Evolutionary conservation across 2,329 filamentous ascomycete genomes (phyloP).

Genomic region (Aureobasidium pullulans): DNA sequence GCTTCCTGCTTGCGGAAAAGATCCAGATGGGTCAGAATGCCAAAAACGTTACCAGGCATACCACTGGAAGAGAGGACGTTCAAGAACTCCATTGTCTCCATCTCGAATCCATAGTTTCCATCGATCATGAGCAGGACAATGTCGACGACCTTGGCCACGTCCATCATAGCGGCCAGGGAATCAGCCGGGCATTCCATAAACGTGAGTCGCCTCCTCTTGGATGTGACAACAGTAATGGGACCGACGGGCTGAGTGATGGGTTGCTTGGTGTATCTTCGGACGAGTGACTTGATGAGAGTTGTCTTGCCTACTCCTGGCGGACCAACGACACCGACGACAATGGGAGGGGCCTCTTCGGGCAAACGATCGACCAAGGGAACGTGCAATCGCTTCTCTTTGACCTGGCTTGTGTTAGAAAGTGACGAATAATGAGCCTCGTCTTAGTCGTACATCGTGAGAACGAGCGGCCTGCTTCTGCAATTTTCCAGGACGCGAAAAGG

Average conservation of each 20-base stretch:
- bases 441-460: constrained; percentile 56
- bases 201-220: constrained; percentile 87
- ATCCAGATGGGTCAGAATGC: constrained; percentile 91
- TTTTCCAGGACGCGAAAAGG: constrained; percentile 73
- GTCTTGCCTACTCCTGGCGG: constrained; percentile 93
- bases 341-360: constrained; percentile 88
- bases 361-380: constrained; percentile 93
- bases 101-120: constrained; percentile 97
- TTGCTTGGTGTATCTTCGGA: constrained; percentile 92
- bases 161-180: constrained; percentile 91
- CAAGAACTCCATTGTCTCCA: constrained; percentile 99
- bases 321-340: constrained; percentile 88
- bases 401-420: constrained; percentile 40
- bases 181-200: constrained; percentile 95
- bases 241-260: constrained; percentile 83
- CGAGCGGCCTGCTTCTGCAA: constrained; percentile 67
- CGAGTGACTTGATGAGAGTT: constrained; percentile 86
- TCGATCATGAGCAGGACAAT: constrained; percentile 98
- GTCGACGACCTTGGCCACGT: constrained; percentile 93
- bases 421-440: neutral
- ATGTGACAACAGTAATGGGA: constrained; percentile 91
- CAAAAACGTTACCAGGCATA: constrained; percentile 98
- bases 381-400: constrained; percentile 93
- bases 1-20: constrained; percentile 90
- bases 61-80: constrained; percentile 89